Conservation (phyloP, 352 stramenopile species). For the Phytopythium ostracodes region DNA sequence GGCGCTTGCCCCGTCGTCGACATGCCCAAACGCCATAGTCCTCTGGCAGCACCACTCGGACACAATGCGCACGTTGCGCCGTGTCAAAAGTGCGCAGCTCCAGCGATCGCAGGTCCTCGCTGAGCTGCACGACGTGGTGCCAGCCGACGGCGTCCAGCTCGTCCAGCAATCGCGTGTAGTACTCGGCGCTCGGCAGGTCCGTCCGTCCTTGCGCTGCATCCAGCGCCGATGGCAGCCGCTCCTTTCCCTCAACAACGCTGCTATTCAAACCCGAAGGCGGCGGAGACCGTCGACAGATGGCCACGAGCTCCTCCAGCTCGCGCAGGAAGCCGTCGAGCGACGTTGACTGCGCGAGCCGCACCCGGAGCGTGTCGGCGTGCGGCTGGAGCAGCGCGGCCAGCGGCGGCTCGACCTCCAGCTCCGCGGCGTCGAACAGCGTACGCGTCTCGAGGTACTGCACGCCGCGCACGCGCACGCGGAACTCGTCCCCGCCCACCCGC, state of each 20-base stretch:
- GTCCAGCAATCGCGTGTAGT: conserved; percentile 57
- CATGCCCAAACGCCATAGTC: conserved; percentile 21
- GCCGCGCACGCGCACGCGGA: conserved; percentile 41
- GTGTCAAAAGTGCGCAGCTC: conserved; percentile 49
- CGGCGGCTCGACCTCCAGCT: conserved; percentile 51
- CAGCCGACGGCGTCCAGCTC: conserved; percentile 67
- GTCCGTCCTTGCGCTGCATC: not conserved
- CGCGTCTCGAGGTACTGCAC: conserved; percentile 23
- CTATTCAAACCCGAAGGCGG: not conserved
- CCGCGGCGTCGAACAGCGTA: conserved; percentile 29
- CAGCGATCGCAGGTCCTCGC: conserved; percentile 48
- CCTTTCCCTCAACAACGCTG: not conserved
- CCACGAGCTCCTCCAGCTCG: conserved; percentile 60
- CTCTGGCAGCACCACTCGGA: conserved; percentile 38
- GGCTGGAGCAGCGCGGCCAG: conserved; percentile 39
- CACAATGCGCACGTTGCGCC: conserved; percentile 31
- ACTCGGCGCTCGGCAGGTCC: conserved; percentile 38
- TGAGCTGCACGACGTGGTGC: conserved; percentile 44
- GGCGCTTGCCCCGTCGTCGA: not conserved
- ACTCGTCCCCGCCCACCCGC: conserved; percentile 40
- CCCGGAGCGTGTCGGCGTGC: conserved; percentile 45
- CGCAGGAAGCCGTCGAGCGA: conserved; percentile 45
- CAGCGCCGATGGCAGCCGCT: not conserved
- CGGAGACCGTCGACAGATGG: conserved; percentile 18
- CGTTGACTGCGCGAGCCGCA: conserved; percentile 50